A percentile compares a stretch with the other conserved stretches of the same genome.
These are phyloP conservation scores for Umbelopsis ramanniana DNA, from an alignment of 192 early-diverging fungal species.

Conservation along the genomic window DNA sequence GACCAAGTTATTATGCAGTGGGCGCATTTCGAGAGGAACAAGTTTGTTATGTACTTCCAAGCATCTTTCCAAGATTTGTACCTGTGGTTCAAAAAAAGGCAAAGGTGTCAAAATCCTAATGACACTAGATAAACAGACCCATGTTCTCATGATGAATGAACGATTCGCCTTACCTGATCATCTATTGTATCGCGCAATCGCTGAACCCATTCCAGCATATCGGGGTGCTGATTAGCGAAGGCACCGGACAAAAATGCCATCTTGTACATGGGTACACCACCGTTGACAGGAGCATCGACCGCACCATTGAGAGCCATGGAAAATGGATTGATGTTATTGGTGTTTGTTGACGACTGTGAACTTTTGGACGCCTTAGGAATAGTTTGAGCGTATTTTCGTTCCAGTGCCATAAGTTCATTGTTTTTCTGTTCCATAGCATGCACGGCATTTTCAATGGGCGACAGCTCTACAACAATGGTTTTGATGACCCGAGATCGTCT, in stretches of 20 bases:
- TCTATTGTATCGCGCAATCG: conserved; percentile 62
- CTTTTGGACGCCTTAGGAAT: conserved; percentile 24
- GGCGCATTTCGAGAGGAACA: conserved; percentile 69
- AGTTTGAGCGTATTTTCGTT: conserved; percentile 53
- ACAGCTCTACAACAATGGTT: conserved; percentile 58
- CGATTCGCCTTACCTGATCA: conserved; percentile 56
- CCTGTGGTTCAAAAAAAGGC: conserved; percentile 36
- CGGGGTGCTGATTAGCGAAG: conserved; percentile 47
- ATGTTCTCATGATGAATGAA: too few species aligned
- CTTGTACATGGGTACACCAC: conserved; percentile 78
- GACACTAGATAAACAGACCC: background rate
- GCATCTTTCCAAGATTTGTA: conserved; percentile 62
- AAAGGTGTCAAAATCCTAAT: conserved; percentile 8
- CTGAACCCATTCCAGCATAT: conserved; percentile 47
- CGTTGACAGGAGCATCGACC: conserved; percentile 85
- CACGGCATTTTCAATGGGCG: conserved; percentile 79
- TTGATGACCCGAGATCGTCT: conserved; percentile 62
- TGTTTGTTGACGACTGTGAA: background rate
- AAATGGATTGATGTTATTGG: conserved; percentile 66
- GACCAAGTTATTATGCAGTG: conserved; percentile 66
- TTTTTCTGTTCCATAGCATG: conserved; percentile 71
- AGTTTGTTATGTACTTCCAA: conserved; percentile 63
- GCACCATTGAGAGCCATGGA: conserved; percentile 84
- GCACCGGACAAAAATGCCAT: conserved; percentile 62
- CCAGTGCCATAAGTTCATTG: conserved; percentile 57